Conservation (phyloP, 306 rosid species). For the Senna siamea region DNA sequence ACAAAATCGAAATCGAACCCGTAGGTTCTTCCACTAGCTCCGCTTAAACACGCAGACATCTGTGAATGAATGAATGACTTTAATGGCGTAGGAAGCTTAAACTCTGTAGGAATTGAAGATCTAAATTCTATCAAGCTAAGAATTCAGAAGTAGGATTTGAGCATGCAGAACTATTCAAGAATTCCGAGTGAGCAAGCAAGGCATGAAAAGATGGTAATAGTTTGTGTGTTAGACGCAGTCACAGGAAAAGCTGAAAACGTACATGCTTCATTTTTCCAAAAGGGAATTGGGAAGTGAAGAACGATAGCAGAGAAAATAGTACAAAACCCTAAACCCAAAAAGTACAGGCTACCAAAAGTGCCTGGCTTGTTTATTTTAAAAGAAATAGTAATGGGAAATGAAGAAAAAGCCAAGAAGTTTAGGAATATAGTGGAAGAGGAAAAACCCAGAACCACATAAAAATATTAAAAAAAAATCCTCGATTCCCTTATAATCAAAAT, state of each 20-base stretch:
- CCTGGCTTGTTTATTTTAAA: not conserved
- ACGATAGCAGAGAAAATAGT: not conserved
- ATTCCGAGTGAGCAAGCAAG: too few species aligned
- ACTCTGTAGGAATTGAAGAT: not conserved
- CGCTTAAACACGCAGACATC: constrained; percentile 70
- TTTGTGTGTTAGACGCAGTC: not conserved
- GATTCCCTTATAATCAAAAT: too few species aligned
- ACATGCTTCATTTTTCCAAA: not conserved
- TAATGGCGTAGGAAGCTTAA: not conserved
- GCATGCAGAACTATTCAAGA: too few species aligned
- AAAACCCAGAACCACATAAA: constrained; percentile 22
- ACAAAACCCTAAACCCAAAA: constrained; percentile 69
- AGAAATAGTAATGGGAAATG: constrained; percentile 12
- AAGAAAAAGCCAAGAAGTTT: constrained; percentile 43
- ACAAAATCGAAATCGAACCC: constrained; percentile 63
- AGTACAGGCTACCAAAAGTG: constrained; percentile 17
- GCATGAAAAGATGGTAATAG: not conserved
- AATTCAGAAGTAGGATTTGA: too few species aligned
- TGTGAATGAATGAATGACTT: not conserved
- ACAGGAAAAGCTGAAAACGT: constrained; percentile 19
- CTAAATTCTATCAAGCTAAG: too few species aligned
- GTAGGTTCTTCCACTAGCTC: constrained; percentile 59
- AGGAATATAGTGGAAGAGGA: constrained; percentile 22
- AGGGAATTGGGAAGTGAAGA: too few species aligned
- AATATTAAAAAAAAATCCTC: not conserved